Base-by-base conservation (phyloP, 495 filamentous ascomycete genomes). In the Bacidia rubella region DNA sequence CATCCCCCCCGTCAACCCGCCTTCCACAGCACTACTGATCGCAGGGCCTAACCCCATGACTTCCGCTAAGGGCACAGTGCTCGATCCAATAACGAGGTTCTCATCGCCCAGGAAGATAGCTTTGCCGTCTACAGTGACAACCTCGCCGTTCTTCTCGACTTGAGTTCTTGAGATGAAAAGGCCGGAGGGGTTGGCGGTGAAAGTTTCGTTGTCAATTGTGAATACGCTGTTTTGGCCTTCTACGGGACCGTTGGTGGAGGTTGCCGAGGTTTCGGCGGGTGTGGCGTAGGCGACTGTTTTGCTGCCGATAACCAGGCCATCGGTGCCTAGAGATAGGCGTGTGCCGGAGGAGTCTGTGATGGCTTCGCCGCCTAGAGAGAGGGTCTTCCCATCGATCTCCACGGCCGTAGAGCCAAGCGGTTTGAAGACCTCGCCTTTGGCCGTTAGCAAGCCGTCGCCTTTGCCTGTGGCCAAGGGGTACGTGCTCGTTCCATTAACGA, bases 261-360 rank as follows among this genome's bases (percentile, higher is more conserved):
- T 27, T n/a, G 32, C 17, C 11, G 38, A 5, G 24, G 19, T 38
- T n/a, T 3, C 9, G n/a, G 21, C 48, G 11, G 54, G 54, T 19
- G 54, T 51, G 7, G 54, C 48, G 32, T 35, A 56, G 4, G 54
- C 54, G 49, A 32, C 47, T 12, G 48, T 56, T 2, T 44, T 49
- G 12, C 48, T 46, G 22, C 49, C 48, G 10, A 56, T 49, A 1
- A 56, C 27, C 21, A 56, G 19, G 1, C 54, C 54, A 12, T 38
- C 39, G 25, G 54, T 29, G 11, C 11, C 49, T 23, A 56, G 48
- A 20, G 49, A 51, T 10, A 56, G 19, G 19, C 21, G 15, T 11
- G 39, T 52, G 5, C 49, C 41, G n/a, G n/a, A n/a, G n/a, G 32
- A 4, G 7, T 39, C 17, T 11, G 41, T 52, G 2, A 21, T 47